Evolutionary conservation across 2,329 filamentous ascomycete genomes (phyloP).

Genomic region (Botryosphaeria dothidea): DNA sequence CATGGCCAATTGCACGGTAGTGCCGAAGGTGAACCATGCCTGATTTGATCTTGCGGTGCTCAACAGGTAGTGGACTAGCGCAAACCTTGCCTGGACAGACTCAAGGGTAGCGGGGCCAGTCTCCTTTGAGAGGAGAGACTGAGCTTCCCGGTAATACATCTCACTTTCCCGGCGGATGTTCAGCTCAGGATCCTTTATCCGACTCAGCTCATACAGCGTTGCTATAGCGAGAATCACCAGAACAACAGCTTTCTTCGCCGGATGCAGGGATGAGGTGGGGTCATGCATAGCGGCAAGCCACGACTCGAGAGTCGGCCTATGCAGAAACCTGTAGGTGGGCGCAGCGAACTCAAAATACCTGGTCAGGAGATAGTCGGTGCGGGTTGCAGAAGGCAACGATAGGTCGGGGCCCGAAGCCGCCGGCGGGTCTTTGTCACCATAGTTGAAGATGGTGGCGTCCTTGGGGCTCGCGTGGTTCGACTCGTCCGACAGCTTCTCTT

Average conservation of each 20-base stretch:
- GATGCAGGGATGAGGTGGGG: conserved; percentile 29
- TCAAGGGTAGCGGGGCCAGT: conserved; percentile 57
- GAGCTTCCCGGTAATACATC: conserved; percentile 45
- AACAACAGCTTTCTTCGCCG: conserved; percentile 40
- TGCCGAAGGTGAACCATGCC: conserved; percentile 63
- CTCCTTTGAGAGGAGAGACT: conserved; percentile 50
- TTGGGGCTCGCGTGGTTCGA: background rate
- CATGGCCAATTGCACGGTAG: conserved; percentile 54
- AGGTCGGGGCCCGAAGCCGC: background rate
- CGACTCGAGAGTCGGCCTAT: conserved; percentile 53
- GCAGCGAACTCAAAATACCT: conserved; percentile 63
- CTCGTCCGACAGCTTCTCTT: background rate
- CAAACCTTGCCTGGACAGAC: conserved; percentile 58
- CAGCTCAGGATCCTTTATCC: background rate
- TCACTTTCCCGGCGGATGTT: conserved; percentile 39
- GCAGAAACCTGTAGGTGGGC: conserved; percentile 61
- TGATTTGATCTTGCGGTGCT: conserved; percentile 62
- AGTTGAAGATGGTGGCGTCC: conserved; percentile 14
- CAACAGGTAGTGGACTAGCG: conserved; percentile 61
- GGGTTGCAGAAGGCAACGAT: background rate
- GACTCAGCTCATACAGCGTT: conserved; percentile 34
- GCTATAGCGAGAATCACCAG: conserved; percentile 47
- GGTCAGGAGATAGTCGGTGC: conserved; percentile 40
- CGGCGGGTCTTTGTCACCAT: conserved; percentile 7
- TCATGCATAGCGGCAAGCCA: conserved; percentile 39